phyloP scores from a whole-genome alignment of 176 grass and related monocot species.

The Carex littledalei region DNA sequence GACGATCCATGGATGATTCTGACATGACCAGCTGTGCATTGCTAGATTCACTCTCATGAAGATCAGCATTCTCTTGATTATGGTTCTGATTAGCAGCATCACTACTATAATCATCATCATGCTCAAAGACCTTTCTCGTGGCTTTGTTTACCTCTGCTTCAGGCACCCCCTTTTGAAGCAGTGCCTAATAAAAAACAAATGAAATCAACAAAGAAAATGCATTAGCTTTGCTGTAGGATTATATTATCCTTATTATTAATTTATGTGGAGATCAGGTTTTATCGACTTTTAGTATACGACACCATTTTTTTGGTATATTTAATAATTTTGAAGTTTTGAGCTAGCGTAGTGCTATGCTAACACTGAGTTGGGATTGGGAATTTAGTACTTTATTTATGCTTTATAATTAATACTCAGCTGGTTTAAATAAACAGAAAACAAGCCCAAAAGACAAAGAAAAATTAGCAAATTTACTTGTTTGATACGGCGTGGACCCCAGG shows the following conservation, averaged over 20 bases:
- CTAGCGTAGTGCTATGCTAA: not conserved
- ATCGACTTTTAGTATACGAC: not conserved
- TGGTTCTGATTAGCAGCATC: slow-evolving; percentile 38
- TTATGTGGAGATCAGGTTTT: not conserved
- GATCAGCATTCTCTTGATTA: slow-evolving; percentile 34
- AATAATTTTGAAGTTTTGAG: not conserved
- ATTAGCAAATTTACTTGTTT: slow-evolving; percentile 47
- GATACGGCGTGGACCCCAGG: slow-evolving; percentile 80
- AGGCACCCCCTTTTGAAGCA: slow-evolving; percentile 59
- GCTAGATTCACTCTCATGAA: not conserved
- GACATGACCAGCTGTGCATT: slow-evolving; percentile 46
- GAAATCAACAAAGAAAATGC: not conserved
- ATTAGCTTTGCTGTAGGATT: not conserved
- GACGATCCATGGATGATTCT: slow-evolving; percentile 59
- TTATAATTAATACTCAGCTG: not conserved
- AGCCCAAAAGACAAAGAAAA: not conserved
- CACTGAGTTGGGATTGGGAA: not conserved
- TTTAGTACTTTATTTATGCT: not conserved
- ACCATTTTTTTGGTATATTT: not conserved
- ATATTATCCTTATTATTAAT: not conserved
- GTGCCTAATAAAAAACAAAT: slow-evolving; percentile 42
- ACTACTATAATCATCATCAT: slow-evolving; percentile 23
- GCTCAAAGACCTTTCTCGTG: slow-evolving; percentile 56
- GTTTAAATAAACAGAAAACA: not conserved
- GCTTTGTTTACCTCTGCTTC: slow-evolving; percentile 49